Conservation (phyloP, 352 stramenopile species). For the Globisporangium megalacanthum region DNA sequence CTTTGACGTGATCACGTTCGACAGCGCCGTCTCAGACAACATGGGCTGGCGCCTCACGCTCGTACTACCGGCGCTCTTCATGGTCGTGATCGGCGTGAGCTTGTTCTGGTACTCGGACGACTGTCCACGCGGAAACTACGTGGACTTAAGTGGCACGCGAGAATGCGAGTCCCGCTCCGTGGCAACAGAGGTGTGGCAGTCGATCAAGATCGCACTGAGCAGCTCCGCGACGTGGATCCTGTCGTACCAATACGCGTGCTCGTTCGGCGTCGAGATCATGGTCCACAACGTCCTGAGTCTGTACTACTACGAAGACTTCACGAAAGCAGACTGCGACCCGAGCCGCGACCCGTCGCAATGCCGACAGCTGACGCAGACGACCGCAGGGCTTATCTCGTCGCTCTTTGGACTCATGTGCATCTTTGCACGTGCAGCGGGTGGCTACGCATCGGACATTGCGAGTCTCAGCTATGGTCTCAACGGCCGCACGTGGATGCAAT, state of each 20-base stretch:
- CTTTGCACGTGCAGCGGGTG: constrained; percentile 85
- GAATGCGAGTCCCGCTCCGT: too few species aligned
- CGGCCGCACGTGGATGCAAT: constrained; percentile 78
- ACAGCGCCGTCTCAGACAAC: constrained; percentile 42
- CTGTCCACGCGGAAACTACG: constrained; percentile 90
- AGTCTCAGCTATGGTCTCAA: constrained; percentile 80
- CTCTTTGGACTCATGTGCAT: constrained; percentile 94
- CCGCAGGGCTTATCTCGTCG: constrained; percentile 78
- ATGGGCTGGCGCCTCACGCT: constrained; percentile 88
- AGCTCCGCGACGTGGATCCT: constrained; percentile 63
- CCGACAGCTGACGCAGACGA: constrained; percentile 30
- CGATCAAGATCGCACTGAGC: too few species aligned
- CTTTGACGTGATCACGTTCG: constrained; percentile 82
- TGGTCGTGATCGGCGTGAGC: constrained; percentile 58
- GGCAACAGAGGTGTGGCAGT: too few species aligned
- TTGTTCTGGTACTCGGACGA: constrained; percentile 87
- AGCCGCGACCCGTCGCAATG: constrained; percentile 26
- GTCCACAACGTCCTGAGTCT: constrained; percentile 92
- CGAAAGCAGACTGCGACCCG: constrained; percentile 10
- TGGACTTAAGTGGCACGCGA: constrained; percentile 33
- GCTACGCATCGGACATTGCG: constrained; percentile 71
- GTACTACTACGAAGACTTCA: constrained; percentile 90
- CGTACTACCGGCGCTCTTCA: constrained; percentile 83
- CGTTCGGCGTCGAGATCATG: constrained; percentile 93
- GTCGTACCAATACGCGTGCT: constrained; percentile 88